Base-by-base conservation (phyloP, 495 filamentous ascomycete species). In the Beverwykella pulmonaria region DNA sequence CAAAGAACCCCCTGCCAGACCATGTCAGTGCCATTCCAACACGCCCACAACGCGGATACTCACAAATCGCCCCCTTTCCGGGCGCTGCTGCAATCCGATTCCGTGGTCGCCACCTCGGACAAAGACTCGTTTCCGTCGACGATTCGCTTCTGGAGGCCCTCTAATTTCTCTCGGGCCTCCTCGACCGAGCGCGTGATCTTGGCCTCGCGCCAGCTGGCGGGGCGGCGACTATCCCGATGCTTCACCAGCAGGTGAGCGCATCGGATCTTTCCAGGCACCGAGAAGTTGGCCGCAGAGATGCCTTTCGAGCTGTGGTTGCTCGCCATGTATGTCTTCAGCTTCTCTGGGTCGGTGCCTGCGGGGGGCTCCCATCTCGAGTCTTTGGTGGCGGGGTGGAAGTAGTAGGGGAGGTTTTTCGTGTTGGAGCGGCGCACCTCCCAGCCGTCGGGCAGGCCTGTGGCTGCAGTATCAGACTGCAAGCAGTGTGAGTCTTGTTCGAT, bases 381-480 rank as follows among this genome's bases (percentile, higher is more conserved):
- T 73, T 90, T 92, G 52, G 90, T 90, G 27, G 75, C 76, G 26
- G 88, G 77, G 78, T 96, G 94, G 88, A 96, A 98, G 79, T 97
- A 98, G 81, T 98, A 98, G 36, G 94, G 94, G 17, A 98, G 90
- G 77, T 94, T 95, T 80, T 96, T 98, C 76, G 91, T 93, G 79
- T 96, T 93, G 75, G 90, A 95, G 79, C 93, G 91, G 71, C 92
- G 91, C 73, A 98, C 91, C 79, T 96, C 92, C 94, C 94, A 97
- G 74, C 86, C 83, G 5, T 84, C 74, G 48, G 94, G 94, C 58
- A 98, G 86, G 73, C 94, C 94, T 69, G 90, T 87, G 47, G 92
- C 89, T 69, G 82, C 77, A 83, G 87, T 47, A 61, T 14, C 27
- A 34, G 32, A 34, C 48, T 54, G 39, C 34, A 44, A 46, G 17